Evolutionary conservation across 176 grass and related monocot species (phyloP), one percentile per base, ranked within the genome.

Genomic region (Cenchrus fungigraminus): DNA sequence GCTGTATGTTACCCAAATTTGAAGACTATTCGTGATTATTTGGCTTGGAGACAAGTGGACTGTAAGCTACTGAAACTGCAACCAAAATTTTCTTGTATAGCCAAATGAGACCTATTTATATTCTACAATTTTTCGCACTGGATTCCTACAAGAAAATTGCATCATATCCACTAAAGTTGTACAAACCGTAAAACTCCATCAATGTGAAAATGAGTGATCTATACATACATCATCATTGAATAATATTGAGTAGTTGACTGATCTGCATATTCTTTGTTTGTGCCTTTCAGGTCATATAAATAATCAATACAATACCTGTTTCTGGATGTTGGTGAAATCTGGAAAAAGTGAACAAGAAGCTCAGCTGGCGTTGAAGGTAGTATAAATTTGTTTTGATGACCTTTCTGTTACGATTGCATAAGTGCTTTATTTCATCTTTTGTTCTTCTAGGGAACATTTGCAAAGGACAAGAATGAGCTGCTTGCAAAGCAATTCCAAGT

Each of bases 21-120:
- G 70, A 97, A 91, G 58, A 86, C 90, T 15, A 88, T 93, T 32
- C 74, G 45, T 53, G 91, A 97, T 89, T 97, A 97, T 90, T 86
- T 97, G 70, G 76, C 91, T 84, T 93, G 91, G 91, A 97, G 91
- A 60, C 94, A 97, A 87, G 91, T 93, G 61, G 94, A 97, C 57
- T 97, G 94, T 97, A 91, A 84, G 94, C 75, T 89, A 65, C 74
- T 74, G 28, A 9, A 79, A 84, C 73, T 79, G 51, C 5, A 71
- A 46, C 57, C 3, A 10, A 13, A 28, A 15, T 65, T 85, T 66
- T 74, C 34, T 73, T 53, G 17, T 71, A 79, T 66, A 75, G 42
- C 40, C 40, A 42, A 78, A 69, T 56, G 63, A 68, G 68, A 40
- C 51, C 55, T 65, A 78, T 56, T 20, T 86, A 54, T 73, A 37